Evolutionary conservation across 495 filamentous ascomycete genomes (phyloP).

Genomic region (Aspergillus affinis): DNA sequence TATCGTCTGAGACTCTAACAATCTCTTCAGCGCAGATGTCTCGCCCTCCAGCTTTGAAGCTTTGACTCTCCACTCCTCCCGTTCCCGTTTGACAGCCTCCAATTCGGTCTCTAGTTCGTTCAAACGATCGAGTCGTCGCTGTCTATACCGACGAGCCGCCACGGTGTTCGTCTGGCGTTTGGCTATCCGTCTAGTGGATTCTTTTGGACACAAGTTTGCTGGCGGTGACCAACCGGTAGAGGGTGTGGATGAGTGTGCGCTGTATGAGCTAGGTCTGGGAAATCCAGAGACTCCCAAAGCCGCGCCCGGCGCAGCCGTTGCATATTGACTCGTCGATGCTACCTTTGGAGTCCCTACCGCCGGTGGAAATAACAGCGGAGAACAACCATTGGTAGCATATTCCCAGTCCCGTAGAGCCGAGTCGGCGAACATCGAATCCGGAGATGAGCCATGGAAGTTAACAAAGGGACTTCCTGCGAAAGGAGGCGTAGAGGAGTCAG

Average conservation of each 20-base stretch:
- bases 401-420: neutral
- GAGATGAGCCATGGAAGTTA: neutral
- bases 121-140: neutral
- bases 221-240: no score
- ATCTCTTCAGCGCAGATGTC: neutral
- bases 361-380: neutral
- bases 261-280: neutral
- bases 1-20: neutral
- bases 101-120: neutral
- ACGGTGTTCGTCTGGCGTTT: neutral
- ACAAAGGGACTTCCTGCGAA: neutral
- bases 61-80: neutral
- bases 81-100: neutral
- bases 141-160: neutral
- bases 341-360: neutral
- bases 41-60: neutral
- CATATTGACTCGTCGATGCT: neutral
- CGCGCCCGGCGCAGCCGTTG: neutral
- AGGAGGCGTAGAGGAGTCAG: neutral
- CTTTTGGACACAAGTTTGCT: neutral
- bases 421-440: neutral
- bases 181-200: neutral
- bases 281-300: neutral
- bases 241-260: no score
- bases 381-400: neutral